phyloP scores from a whole-genome alignment of 257 asterid species.

The Haberlea rhodopensis region DNA sequence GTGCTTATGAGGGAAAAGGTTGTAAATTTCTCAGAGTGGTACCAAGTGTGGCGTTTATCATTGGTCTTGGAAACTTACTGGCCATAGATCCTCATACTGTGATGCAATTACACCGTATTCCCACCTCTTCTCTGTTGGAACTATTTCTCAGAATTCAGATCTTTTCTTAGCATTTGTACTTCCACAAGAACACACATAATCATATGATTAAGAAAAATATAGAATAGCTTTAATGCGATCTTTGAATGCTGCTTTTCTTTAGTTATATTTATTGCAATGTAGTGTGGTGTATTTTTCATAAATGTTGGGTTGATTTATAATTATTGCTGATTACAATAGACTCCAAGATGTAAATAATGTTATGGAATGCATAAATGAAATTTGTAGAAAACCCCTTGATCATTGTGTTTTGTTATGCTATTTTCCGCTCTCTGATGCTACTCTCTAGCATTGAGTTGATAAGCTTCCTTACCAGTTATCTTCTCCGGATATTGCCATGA shows the following conservation, averaged over 20 bases:
- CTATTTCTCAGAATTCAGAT: too few species aligned
- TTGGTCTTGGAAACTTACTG: not conserved
- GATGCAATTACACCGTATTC: too few species aligned
- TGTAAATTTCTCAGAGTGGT: not conserved
- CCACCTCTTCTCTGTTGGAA: not conserved
- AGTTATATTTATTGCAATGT: too few species aligned
- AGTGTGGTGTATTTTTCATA: too few species aligned
- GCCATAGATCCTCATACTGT: not conserved
- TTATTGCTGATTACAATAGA: not conserved
- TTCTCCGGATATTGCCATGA: not conserved
- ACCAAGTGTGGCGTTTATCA: not conserved
- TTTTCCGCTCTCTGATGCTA: too few species aligned
- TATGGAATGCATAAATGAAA: constrained; percentile 11
- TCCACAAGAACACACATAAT: not conserved
- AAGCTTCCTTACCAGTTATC: too few species aligned
- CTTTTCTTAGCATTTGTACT: not conserved
- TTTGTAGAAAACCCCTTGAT: not conserved
- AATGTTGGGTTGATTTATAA: not conserved
- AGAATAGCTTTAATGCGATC: not conserved
- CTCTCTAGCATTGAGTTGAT: too few species aligned
- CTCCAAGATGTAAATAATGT: not conserved
- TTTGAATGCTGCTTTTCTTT: not conserved
- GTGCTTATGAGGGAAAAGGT: constrained; percentile 1
- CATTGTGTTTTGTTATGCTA: too few species aligned
- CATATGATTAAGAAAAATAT: not conserved